Conservation (phyloP, 371 early-diverging fungal genomes). For the Apophysomyces elegans region DNA sequence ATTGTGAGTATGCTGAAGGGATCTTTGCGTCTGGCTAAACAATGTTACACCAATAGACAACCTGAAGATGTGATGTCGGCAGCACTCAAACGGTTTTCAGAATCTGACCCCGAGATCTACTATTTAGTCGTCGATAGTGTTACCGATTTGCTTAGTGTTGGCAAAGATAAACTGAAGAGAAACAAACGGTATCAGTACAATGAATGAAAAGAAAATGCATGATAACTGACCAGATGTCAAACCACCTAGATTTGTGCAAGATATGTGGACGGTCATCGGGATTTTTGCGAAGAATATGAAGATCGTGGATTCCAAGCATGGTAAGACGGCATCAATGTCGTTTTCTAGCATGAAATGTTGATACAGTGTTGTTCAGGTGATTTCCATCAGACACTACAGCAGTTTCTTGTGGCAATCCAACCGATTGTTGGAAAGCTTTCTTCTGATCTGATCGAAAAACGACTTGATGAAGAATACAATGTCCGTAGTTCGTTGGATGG, state of each 20-base stretch:
- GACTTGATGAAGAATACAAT: slow-evolving; percentile 13
- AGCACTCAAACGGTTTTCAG: slow-evolving; percentile 34
- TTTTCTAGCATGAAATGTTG: background rate
- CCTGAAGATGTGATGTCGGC: slow-evolving; percentile 41
- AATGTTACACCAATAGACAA: slow-evolving; percentile 26
- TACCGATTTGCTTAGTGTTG: slow-evolving; percentile 32
- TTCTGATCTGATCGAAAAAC: slow-evolving; percentile 15
- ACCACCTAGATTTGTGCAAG: slow-evolving; percentile 30
- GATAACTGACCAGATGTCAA: too few species aligned
- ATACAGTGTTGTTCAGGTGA: slow-evolving; percentile 41
- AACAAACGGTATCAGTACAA: slow-evolving; percentile 22
- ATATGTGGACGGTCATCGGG: slow-evolving; percentile 47
- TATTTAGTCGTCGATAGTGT: slow-evolving; percentile 50
- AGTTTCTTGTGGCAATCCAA: slow-evolving; percentile 48
- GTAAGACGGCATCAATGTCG: slow-evolving; percentile 18
- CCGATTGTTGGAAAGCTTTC: slow-evolving; percentile 62
- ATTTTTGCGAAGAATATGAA: slow-evolving; percentile 38
- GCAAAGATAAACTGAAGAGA: slow-evolving; percentile 22
- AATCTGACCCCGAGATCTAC: slow-evolving; percentile 44
- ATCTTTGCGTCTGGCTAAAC: background rate
- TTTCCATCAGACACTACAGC: slow-evolving; percentile 36
- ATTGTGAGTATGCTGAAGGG: slow-evolving; percentile 26
- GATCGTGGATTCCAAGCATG: slow-evolving; percentile 21
- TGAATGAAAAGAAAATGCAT: too few species aligned
- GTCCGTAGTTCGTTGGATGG: slow-evolving; percentile 3